Evolutionary conservation across 2,329 filamentous ascomycete genomes (phyloP).

Genomic region (Mycosphaerelloides madeirae): DNA sequence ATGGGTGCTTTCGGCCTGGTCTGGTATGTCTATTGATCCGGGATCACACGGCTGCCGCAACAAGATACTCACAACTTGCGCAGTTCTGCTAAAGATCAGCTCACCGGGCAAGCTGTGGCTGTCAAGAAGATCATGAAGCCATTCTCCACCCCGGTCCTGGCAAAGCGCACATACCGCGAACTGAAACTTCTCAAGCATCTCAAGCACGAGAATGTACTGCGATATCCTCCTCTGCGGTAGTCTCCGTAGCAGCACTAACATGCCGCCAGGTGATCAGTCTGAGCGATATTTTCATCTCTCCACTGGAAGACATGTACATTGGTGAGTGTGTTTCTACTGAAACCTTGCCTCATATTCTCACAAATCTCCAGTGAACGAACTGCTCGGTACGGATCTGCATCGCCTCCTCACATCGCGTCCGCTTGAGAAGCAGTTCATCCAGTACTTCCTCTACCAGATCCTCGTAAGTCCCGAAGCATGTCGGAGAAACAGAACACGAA

Average conservation of each 20-base stretch:
- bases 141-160: constrained; percentile 97
- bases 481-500: not conserved
- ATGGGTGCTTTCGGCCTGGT: constrained; percentile 99
- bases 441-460: constrained; percentile 99
- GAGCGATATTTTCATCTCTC: constrained; percentile 99
- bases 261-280: constrained; percentile 77
- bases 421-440: constrained; percentile 98
- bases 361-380: constrained; percentile 96
- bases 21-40: constrained; percentile 58
- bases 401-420: constrained; percentile 90
- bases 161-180: constrained; percentile 96
- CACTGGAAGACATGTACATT: constrained; percentile 89
- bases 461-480: constrained; percentile 57
- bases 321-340: constrained; percentile 27
- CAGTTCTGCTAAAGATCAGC: constrained; percentile 95
- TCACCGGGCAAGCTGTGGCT: constrained; percentile 92
- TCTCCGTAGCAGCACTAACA: constrained; percentile 8
- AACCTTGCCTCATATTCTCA: constrained; percentile 24
- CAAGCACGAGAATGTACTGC: constrained; percentile 82
- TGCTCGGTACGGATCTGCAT: constrained; percentile 94
- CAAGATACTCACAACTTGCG: constrained; percentile 11
- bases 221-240: not conserved
- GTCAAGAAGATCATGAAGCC: constrained; percentile 99
- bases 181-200: constrained; percentile 96
- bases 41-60: not conserved